Base-by-base conservation (phyloP, 129 eudicot genomes). In the Helianthus tuberosus region DNA sequence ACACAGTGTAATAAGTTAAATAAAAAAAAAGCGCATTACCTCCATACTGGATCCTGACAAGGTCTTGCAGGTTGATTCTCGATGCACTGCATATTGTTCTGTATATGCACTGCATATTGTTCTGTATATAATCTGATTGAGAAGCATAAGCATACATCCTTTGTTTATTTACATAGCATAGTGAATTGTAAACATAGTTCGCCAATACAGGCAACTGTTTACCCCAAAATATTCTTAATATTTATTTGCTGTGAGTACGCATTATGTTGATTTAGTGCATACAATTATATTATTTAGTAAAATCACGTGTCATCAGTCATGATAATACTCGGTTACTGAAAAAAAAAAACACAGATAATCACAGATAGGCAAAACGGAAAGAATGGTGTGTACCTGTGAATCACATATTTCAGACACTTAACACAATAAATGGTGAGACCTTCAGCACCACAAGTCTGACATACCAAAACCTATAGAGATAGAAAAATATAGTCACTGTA, bases 391-490 rank as follows among this genome's bases (percentile, higher is more conserved):
- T 86, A 89, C 96, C 91, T 87, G 75, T 89, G 96, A 50, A 89
- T 70, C 46, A 73, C 87, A 69, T 16, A 71, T 15, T 41, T 59
- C 15, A 84, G 43, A 69, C 96, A 89, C 75, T 74, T 82, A 23
- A 86, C 83, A 75, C 96, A 89, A 64, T 84, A 82, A 35, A 86
- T 62, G 1, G 58, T 32, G 59, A 55, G 74, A 69, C 96, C 96
- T 75, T 62, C 44, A 55, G 68, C 87, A 11, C 96, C 96, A 75
- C 96, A 89, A 12, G 83, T 78, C 66, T 70, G 79, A 43, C 91
- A 89, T 67, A 89, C 44, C 55, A 75, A 75, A 64, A 6, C 96
- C 91, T 86, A 81, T 14, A 81, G 36, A 36, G 43, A 55, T 32
- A 75, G 32, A 64, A 50, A 63, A 48, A 58, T 5, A 17, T 16